These are phyloP conservation scores for Gossypium bickii DNA, from an alignment of 345 rosid species.

Conservation along the genomic window DNA sequence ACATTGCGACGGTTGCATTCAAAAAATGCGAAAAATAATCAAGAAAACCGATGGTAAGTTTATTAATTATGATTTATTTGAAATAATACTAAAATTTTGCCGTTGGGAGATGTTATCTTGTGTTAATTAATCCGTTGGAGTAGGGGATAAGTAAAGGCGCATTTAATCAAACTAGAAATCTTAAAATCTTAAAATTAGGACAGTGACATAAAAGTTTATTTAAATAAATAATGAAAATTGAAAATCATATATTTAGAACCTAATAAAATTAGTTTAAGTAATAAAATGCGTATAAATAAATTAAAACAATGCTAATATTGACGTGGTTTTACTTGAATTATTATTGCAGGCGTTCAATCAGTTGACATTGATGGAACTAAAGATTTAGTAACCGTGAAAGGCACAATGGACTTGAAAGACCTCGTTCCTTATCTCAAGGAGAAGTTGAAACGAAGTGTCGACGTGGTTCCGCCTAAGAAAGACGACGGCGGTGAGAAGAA, in stretches of 20 bases:
- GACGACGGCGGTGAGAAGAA: slow-evolving; percentile 30
- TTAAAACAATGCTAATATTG: slow-evolving; percentile 11
- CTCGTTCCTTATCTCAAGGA: slow-evolving; percentile 44
- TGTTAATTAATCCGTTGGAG: background rate
- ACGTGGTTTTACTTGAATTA: background rate
- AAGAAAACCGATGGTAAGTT: slow-evolving; percentile 40
- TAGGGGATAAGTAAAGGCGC: background rate
- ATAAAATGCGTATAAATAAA: background rate
- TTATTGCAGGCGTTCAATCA: slow-evolving; percentile 52
- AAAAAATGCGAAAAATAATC: slow-evolving; percentile 48
- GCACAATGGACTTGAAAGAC: slow-evolving; percentile 58
- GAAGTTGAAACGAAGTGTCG: slow-evolving; percentile 63
- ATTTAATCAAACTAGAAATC: background rate
- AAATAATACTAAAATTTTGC: background rate
- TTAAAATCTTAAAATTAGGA: no score
- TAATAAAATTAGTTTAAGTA: no score
- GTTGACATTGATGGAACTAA: slow-evolving; percentile 53
- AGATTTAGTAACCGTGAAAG: slow-evolving; percentile 71
- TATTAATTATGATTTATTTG: background rate
- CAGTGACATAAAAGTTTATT: no score
- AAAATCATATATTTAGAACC: no score
- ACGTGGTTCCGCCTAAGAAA: slow-evolving; percentile 58
- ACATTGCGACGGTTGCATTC: slow-evolving; percentile 79
- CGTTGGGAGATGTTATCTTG: background rate
- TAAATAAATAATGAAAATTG: no score